Base-by-base conservation (phyloP, 139 green algal species). In the Coelastrella sp. region DNA sequence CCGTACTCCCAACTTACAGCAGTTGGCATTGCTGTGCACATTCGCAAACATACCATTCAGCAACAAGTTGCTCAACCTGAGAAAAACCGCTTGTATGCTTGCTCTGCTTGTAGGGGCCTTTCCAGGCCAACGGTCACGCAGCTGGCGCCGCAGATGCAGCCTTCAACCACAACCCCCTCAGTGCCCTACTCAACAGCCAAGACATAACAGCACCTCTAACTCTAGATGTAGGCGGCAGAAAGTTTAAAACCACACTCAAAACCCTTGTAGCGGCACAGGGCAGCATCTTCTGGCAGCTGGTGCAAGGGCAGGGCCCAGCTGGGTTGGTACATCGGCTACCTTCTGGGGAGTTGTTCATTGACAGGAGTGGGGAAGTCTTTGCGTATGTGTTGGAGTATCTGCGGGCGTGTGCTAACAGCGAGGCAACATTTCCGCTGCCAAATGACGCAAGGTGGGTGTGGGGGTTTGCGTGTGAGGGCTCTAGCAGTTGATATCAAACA, bases 381-480 rank as follows among this genome's bases (percentile, higher is more conserved):
- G 23, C 17, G 7, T 92, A 89, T 23, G 61, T 93, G 16, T 73
- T 93, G 68, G 88, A 93, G 88, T 92, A 91, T 78, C 32, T 93
- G 71, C 76, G 91, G 5, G 78, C 83, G 10, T 77, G 79, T 14
- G 68, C 78, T 16, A 74, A 82, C 79, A 56, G 65, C 0, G 91
- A 92, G 77, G 8, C 76, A 4, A 86, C 59, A 71, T 90, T 74
- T 11, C 86, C 87, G 3, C 32, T 93, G 83, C 91, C 91, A 0
- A 86, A 90, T 71, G 90, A 93, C 22, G 80, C 85, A 7, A 83
- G 74, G 90, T 92, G 71, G 73, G 85, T 81, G 23, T 7, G 7
- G n/a, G 73, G 73, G 16, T 22, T 22, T 0, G 73, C 6, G 2
- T 11, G 7, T 78, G 73, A 22, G 14, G 73, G 73, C 8, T 11